Percentiles rank a stretch among this genome's conserved stretches.
Evolutionary conservation across 495 filamentous ascomycete genomes (phyloP).

Genomic region (Parathielavia hyrcaniae): DNA sequence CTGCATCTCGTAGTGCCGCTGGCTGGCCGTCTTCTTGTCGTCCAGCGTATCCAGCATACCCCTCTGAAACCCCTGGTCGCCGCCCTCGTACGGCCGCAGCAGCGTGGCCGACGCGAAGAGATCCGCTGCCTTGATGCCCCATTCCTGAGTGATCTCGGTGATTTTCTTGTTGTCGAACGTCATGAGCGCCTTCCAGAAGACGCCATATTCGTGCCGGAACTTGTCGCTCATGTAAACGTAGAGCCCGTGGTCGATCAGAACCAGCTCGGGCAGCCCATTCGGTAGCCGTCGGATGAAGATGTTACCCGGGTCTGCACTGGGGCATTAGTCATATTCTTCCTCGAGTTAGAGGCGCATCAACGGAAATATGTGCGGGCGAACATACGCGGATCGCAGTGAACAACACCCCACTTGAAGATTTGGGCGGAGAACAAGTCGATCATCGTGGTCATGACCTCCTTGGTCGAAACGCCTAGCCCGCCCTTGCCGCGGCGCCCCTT

Average conservation of each 20-base stretch:
- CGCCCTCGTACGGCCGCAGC: constrained; percentile 83
- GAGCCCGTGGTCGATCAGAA: constrained; percentile 93
- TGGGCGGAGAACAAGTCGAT: constrained; percentile 91
- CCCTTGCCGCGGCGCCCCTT: constrained; percentile 60
- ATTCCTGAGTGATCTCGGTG: constrained; percentile 57
- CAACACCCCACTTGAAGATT: constrained; percentile 91
- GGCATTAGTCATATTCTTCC: background rate
- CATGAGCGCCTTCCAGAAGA: constrained; percentile 89
- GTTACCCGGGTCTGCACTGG: constrained; percentile 65
- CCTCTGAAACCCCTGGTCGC: constrained; percentile 58
- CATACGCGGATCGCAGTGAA: constrained; percentile 81
- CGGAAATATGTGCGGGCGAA: background rate
- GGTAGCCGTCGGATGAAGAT: constrained; percentile 88
- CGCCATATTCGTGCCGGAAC: constrained; percentile 82
- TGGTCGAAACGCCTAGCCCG: constrained; percentile 73
- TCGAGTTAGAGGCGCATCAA: background rate
- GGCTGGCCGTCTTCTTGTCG: constrained; percentile 52
- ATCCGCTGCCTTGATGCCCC: constrained; percentile 85
- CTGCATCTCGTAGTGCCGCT: constrained; percentile 78
- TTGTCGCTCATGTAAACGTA: constrained; percentile 83
- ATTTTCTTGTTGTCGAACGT: constrained; percentile 88
- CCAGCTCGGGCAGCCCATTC: constrained; percentile 74
- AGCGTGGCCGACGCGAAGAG: constrained; percentile 87
- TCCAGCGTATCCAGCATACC: constrained; percentile 48
- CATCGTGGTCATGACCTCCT: constrained; percentile 92